Conservation (phyloP, 1,284 basidiomycete species). For the Laetiporus sulphureus region DNA sequence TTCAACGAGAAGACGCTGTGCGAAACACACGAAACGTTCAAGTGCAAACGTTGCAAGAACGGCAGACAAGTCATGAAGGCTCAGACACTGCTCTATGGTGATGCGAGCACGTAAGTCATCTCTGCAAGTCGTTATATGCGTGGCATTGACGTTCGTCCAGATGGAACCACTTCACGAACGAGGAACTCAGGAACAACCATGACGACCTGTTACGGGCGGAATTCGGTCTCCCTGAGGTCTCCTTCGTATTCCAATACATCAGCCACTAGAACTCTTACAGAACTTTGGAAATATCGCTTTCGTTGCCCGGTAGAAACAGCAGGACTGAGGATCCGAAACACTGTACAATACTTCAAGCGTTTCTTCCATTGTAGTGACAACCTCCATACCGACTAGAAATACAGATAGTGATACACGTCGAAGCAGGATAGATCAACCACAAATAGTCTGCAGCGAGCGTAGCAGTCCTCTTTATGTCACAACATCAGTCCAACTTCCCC, state of each 20-base stretch:
- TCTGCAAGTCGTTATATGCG: no score
- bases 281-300: neutral
- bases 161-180: constrained; percentile 96
- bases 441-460: neutral
- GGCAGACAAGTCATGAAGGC: constrained; percentile 84
- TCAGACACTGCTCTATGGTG: constrained; percentile 88
- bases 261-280: constrained; percentile 45
- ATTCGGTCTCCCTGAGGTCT: constrained; percentile 77
- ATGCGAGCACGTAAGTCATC: constrained; percentile 87
- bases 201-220: constrained; percentile 95
- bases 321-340: neutral
- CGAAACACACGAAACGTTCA: constrained; percentile 97
- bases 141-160: constrained; percentile 40
- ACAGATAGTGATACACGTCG: constrained; percentile 23
- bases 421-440: constrained; percentile 2
- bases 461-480: constrained; percentile 30
- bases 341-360: neutral
- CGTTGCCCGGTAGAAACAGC: neutral
- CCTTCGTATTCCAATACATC: constrained; percentile 90
- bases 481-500: constrained; percentile 65
- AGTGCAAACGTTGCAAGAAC: constrained; percentile 91
- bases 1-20: constrained; percentile 87
- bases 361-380: neutral
- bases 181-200: constrained; percentile 85
- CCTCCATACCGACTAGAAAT: constrained; percentile 18